These are phyloP conservation scores for Scytalidium lignicola DNA, from an alignment of 2,329 filamentous ascomycete genomes.

Conservation along the genomic window DNA sequence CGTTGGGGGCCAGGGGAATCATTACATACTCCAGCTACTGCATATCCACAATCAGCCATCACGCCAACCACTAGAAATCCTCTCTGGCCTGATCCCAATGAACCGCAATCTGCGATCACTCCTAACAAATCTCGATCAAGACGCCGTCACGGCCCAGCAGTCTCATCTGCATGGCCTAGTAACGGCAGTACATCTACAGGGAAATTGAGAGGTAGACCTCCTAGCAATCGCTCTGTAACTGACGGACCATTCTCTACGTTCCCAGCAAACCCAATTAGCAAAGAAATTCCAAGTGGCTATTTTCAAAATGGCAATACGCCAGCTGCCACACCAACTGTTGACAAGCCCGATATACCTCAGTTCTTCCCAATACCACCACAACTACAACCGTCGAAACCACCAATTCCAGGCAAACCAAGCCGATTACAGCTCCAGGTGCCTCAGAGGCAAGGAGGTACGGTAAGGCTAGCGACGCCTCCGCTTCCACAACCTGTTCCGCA, in stretches of 20 bases:
- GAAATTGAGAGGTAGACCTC: conserved; percentile 75
- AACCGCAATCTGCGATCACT: conserved; percentile 71
- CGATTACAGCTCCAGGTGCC: conserved; percentile 59
- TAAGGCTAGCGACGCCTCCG: conserved; percentile 57
- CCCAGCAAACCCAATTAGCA: conserved; percentile 52
- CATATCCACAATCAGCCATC: conserved; percentile 74
- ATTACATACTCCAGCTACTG: conserved; percentile 57
- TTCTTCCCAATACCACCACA: conserved; percentile 26
- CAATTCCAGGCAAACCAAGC: conserved; percentile 33
- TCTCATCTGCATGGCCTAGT: conserved; percentile 85
- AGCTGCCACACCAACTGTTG: conserved; percentile 36
- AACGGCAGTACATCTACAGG: conserved; percentile 56
- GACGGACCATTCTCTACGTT: conserved; percentile 68
- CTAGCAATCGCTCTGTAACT: conserved; percentile 61
- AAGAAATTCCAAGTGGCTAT: conserved; percentile 40
- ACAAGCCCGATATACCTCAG: conserved; percentile 32
- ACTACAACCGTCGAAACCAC: conserved; percentile 14
- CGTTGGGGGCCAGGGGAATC: conserved; percentile 41
- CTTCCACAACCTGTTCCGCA: conserved; percentile 30
- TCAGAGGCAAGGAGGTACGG: conserved; percentile 52
- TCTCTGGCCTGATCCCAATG: conserved; percentile 41
- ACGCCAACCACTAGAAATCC: conserved; percentile 53
- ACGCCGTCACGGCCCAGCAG: conserved; percentile 74
- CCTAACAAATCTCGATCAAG: conserved; percentile 52
- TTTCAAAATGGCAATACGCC: conserved; percentile 33